Conservation (phyloP, 768 basidiomycete species). For the Tulasnella sp. region DNA sequence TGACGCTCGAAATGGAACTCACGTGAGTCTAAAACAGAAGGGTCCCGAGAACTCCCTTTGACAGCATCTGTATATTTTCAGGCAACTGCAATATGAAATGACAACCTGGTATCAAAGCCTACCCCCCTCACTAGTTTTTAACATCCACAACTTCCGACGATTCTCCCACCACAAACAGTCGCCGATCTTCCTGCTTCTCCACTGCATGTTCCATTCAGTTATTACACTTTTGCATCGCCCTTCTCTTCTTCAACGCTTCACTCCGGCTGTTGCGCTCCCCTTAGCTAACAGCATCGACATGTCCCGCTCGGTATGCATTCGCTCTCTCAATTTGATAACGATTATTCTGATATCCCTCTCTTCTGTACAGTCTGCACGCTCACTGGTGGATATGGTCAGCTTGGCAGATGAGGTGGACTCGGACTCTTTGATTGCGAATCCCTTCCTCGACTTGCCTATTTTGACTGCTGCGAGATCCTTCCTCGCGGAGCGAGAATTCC, state of each 20-base stretch:
- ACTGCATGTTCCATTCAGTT: conserved; percentile 34
- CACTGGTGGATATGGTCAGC: conserved; percentile 32
- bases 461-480: conserved; percentile 31
- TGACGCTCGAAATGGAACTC: conserved; percentile 31
- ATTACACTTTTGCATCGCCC: conserved; percentile 32
- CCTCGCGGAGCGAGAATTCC: conserved; percentile 30
- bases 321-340: neutral
- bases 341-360: neutral
- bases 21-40: conserved; percentile 14
- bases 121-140: conserved; percentile 31
- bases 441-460: conserved; percentile 33
- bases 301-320: conserved; percentile 29
- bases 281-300: conserved; percentile 31
- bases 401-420: conserved; percentile 31
- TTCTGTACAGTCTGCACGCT: conserved; percentile 30
- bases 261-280: conserved; percentile 30
- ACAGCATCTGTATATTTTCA: neutral
- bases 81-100: conserved; percentile 33
- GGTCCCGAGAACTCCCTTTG: neutral
- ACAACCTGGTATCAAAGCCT: conserved; percentile 31
- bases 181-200: conserved; percentile 31
- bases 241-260: conserved; percentile 31
- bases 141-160: conserved; percentile 32
- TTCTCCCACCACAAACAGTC: conserved; percentile 31
- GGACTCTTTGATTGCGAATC: conserved; percentile 31